Evolutionary conservation across 805 yeast genomes (phyloP), one percentile per base, ranked within the genome.

Genomic region (Metschnikowia shivogae): DNA sequence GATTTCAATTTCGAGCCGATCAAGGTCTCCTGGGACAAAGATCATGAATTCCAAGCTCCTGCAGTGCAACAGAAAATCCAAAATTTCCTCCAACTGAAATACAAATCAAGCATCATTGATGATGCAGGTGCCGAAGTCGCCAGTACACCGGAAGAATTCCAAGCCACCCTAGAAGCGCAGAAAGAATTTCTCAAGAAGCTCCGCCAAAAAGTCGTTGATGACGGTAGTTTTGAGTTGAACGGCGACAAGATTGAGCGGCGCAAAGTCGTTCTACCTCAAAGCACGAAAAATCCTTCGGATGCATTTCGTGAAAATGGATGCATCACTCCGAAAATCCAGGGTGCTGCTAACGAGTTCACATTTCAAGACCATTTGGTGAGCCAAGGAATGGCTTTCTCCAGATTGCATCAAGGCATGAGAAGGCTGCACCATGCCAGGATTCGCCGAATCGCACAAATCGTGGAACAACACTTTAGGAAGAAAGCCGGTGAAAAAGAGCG

Each of bases 401-500:
- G 80, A 52, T 64, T 87, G 9, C 80, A 89, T 48, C 79, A 77
- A 41, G 90, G 84, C 49, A 74, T 78, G 45, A 74, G 86, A 45
- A 79, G 72, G 46, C 76, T 77, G 22, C 86, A 84, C 50, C 76
- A 81, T 12, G 76, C 83, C n/a, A 74, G 81, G 52, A 39, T 45
- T 13, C 47, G 54, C 26, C 44, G 53, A 34, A 77, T 89, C 5
- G 84, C 97, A 0, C 81, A 74, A 37, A 86, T 89, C 86, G 71
- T 93, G 17, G 97, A 92, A 49, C 80, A 75, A 39, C 90, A 93
- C 67, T 92, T 89, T 71, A 86, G 85, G 54, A 82, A 90, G 61
- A 76, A 86, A 39, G 81, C 84, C 0, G 96, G 96, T 46, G 96
- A 95, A 36, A 88, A 86, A 52, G 98, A 92, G 54, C 78, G 95